Conservation (phyloP, 257 asterid genomes). For the Solanum clarkiae region DNA sequence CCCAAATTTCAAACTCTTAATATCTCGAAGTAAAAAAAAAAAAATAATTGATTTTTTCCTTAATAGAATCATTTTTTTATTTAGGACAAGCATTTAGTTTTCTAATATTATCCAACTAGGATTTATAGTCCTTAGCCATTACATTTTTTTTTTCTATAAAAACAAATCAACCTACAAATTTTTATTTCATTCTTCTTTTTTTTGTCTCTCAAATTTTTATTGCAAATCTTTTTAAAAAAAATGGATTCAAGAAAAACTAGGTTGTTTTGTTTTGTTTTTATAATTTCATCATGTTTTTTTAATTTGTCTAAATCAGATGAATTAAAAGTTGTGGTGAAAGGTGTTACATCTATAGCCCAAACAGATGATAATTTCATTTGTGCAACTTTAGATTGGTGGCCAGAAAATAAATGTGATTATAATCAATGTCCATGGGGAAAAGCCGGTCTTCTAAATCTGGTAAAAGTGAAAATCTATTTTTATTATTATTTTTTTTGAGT, state of each 20-base stretch:
- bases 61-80: background rate
- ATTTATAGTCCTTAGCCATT: background rate
- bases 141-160: background rate
- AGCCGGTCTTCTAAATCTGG: slow-evolving; percentile 53
- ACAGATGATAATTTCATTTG: slow-evolving; percentile 68
- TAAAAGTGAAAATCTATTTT: background rate
- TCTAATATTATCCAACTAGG: background rate
- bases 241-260: background rate
- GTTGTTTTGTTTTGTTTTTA: slow-evolving; percentile 3
- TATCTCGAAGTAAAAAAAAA: background rate
- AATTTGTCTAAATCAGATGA: slow-evolving; percentile 21
- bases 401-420: slow-evolving; percentile 51
- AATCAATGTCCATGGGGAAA: slow-evolving; percentile 67
- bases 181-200: background rate
- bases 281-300: slow-evolving; percentile 4
- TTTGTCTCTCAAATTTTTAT: background rate
- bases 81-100: background rate
- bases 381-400: slow-evolving; percentile 89
- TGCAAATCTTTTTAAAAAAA: background rate
- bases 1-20: background rate
- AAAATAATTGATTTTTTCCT: background rate
- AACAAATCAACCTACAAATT: background rate
- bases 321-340: slow-evolving; percentile 33
- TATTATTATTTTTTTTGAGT: background rate
- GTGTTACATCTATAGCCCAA: slow-evolving; percentile 30